phyloP scores from a whole-genome alignment of 164 flowering plant genomes.

The Dillenia suffruticosa region DNA sequence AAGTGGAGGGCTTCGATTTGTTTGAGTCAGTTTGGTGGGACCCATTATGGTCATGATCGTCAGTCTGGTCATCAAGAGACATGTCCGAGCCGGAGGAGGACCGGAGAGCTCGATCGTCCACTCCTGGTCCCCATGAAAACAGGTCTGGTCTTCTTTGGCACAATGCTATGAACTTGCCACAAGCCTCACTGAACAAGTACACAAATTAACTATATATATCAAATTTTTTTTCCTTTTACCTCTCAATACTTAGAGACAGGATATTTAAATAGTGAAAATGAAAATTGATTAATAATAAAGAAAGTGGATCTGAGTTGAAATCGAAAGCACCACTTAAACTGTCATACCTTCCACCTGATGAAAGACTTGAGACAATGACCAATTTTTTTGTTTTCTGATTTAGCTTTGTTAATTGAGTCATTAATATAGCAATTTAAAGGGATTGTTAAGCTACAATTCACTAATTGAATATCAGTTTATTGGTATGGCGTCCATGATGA shows the following conservation, averaged over 20 bases:
- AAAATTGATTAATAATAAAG: not conserved
- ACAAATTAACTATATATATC: not conserved
- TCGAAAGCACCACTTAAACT: not conserved
- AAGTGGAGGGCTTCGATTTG: slow-evolving; percentile 19
- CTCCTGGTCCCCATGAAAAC: slow-evolving; percentile 38
- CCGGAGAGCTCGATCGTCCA: slow-evolving; percentile 47
- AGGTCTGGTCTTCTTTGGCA: slow-evolving; percentile 71
- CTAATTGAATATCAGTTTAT: no score
- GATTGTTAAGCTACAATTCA: no score
- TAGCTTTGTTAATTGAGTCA: no score
- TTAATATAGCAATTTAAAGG: no score
- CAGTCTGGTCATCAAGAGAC: slow-evolving; percentile 71
- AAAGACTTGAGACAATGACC: no score
- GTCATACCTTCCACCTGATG: not conserved
- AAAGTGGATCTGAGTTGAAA: not conserved
- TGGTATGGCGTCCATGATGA: no score
- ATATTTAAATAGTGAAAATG: no score
- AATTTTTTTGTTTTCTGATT: no score
- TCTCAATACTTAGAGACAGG: no score
- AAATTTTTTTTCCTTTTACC: not conserved
- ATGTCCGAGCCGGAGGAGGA: slow-evolving; percentile 78
- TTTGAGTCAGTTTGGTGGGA: slow-evolving; percentile 17
- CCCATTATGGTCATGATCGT: slow-evolving; percentile 22
- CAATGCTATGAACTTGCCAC: slow-evolving; percentile 57
- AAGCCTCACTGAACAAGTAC: slow-evolving; percentile 63